Evolutionary conservation across 352 stramenopile genomes (phyloP).

Genomic region (Phytopythium delawarense): DNA sequence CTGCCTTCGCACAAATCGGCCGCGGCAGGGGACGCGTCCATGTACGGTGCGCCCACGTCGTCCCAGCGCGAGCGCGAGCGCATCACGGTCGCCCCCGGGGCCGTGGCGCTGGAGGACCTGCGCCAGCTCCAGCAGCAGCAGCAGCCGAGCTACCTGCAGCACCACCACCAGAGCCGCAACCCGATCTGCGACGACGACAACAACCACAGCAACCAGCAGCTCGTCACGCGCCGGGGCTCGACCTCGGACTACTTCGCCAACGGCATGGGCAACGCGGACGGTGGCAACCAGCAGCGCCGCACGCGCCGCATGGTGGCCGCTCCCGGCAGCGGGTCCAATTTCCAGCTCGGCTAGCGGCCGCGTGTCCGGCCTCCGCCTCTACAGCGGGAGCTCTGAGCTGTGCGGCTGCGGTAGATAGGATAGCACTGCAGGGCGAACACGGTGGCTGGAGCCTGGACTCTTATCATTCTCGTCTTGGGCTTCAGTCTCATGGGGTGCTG

Average conservation of each 20-base stretch:
- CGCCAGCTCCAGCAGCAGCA: conserved; percentile 24
- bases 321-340: conserved; percentile 31
- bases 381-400: too few relatives aligned
- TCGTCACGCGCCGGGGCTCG: background rate
- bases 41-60: conserved; percentile 32
- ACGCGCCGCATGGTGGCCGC: conserved; percentile 47
- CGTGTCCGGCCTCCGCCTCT: too few relatives aligned
- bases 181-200: conserved; percentile 1
- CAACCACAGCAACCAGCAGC: background rate
- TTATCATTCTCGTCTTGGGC: too few relatives aligned
- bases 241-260: conserved; percentile 38
- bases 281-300: conserved; percentile 23
- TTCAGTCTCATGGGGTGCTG: too few relatives aligned
- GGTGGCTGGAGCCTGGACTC: too few relatives aligned
- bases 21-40: conserved; percentile 35
- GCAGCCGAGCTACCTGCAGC: conserved; percentile 3
- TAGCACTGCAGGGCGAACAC: too few relatives aligned
- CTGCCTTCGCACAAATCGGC: background rate
- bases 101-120: conserved; percentile 32
- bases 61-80: conserved; percentile 36
- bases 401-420: too few relatives aligned
- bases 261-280: conserved; percentile 26
- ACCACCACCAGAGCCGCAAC: background rate
- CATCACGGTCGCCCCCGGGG: conserved; percentile 31
- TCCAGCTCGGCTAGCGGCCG: conserved; percentile 38